Base-by-base conservation (phyloP, 2,329 filamentous ascomycete species). In the Penicillium glabrum region DNA sequence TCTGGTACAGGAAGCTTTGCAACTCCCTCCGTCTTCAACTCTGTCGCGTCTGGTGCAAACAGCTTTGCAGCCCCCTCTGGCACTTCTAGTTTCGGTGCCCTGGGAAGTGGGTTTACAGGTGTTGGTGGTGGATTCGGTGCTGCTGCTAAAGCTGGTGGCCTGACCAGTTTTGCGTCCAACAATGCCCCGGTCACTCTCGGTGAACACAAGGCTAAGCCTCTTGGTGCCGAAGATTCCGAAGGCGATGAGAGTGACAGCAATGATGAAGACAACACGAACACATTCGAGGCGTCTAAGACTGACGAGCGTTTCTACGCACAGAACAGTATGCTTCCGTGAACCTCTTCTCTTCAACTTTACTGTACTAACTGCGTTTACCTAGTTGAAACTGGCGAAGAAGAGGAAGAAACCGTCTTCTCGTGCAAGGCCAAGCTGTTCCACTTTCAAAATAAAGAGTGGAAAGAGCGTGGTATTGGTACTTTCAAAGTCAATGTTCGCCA, bases 361-460 rank as follows among this genome's bases (percentile, higher is more conserved):
- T 53, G 14, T 48, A 6, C 56, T 51, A 33, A 46, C 23, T 7
- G 5, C 5, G 8, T 4, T 11, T 27, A 9, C 16, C 14, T n/a
- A 54, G 33, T 41, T 43, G 89, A 96, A 71, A 93, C 95, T 51
- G 93, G 93, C 54, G 93, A 98, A 75, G 87, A 92, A 67, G 86
- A 86, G 48, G 93, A 98, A 72, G 81, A 82, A 21, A 93, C 89
- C 1, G 77, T 91, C 48, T 84, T 93, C 69, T 83, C 86, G 45
- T 86, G 89, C 57, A 88, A 93, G 62, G 89, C 91, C 21, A 96
- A 96, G 74, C 84, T 98, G 57, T 98, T 91, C 77, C 84, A 88
- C 56, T 89, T 95, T 67, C 86, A 89, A 35, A 82, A 82, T 46
- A 84, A 84, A 53, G 87, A 86, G 46, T 98, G 93, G 93, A 93